Base-by-base conservation (phyloP, 192 early-diverging fungal genomes). In the Rhizophagus clarus region DNA sequence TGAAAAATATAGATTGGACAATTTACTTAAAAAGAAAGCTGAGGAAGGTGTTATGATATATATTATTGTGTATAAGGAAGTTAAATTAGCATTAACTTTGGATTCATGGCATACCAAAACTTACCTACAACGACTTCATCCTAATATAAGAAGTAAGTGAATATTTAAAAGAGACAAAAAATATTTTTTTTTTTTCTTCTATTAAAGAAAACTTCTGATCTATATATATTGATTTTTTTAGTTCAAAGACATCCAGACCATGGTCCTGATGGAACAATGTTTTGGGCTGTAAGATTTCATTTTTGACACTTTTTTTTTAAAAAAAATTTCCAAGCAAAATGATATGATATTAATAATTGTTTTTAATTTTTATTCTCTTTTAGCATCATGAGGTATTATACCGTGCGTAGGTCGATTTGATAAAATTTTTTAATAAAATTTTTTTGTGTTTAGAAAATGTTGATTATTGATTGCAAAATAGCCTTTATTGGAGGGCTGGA, bases 401-500 rank as follows among this genome's bases (percentile, higher is more conserved):
- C 5, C 15, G 24, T 29, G 15, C 22, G 3, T 31, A 32, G 10
- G 12, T 29, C 24, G 7, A 17, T 31, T 26, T 63, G 24, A 63
- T 8, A 28, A 63, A 17, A 29, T 31, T 67, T 31, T 31, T 17
- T 67, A 20, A 29, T 31, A 31, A 31, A 67, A 34, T 56, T 56
- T 20, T 56, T 56, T 56, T 20, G 2, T 67, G 42, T 76, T 62
- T 75, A 93, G 84, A 96, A 96, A 90, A 93, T 94, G 42, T 89
- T 92, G 0, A 85, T 95, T 4, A 87, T 96, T 15, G 95, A 96
- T 83, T 88, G 91, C 72, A 89, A 88, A 51, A 81, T 95, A 77
- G 95, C 93, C 0, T 96, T 96, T 61, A 91, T 96, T 77, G 95
- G 95, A 78, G 95, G 95, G 7, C 83, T 96, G 28, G 95, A 96